phyloP scores from a whole-genome alignment of 2,329 filamentous ascomycete genomes.

The Claviceps africana region DNA sequence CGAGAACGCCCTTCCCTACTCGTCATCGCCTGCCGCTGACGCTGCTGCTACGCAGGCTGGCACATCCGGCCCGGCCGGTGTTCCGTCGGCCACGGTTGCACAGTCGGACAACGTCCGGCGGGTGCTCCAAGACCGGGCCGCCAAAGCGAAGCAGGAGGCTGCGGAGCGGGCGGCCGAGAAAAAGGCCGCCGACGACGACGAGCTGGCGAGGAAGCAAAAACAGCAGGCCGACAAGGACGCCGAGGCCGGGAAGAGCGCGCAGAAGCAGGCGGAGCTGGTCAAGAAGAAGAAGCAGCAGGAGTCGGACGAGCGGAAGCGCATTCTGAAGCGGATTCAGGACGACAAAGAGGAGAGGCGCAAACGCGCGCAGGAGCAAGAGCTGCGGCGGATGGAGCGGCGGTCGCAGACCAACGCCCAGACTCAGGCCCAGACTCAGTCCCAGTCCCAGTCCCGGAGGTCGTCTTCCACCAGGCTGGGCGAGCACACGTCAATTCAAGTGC shows the following conservation, averaged over 20 bases:
- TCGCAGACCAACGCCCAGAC: too few species aligned
- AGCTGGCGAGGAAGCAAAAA: constrained; percentile 29
- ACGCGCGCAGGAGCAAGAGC: constrained; percentile 36
- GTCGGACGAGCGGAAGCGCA: constrained; percentile 53
- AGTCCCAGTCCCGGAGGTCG: constrained; percentile 18
- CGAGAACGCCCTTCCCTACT: background rate
- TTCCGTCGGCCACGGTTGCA: constrained; percentile 13
- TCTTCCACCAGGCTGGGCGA: constrained; percentile 15
- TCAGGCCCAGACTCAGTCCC: too few species aligned
- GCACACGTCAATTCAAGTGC: constrained; percentile 52
- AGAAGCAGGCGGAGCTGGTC: constrained; percentile 38
- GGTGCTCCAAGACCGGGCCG: constrained; percentile 37
- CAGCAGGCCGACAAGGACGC: constrained; percentile 31
- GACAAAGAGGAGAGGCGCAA: constrained; percentile 57
- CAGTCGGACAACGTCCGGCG: constrained; percentile 20
- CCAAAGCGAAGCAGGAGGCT: constrained; percentile 26
- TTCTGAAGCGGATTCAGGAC: constrained; percentile 61
- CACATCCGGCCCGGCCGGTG: constrained; percentile 7
- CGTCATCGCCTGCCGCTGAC: constrained; percentile 1
- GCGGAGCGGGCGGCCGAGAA: constrained; percentile 30
- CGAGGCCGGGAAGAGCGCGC: constrained; percentile 19
- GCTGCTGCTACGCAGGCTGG: constrained; percentile 5
- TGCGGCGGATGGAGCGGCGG: constrained; percentile 19
- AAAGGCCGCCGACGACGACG: constrained; percentile 37
- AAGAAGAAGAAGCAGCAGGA: constrained; percentile 52